Percentiles rank a stretch among this genome's conserved stretches.
Evolutionary conservation across 805 yeast species (phyloP).

Genomic region (Wickerhamia fluorescens): DNA sequence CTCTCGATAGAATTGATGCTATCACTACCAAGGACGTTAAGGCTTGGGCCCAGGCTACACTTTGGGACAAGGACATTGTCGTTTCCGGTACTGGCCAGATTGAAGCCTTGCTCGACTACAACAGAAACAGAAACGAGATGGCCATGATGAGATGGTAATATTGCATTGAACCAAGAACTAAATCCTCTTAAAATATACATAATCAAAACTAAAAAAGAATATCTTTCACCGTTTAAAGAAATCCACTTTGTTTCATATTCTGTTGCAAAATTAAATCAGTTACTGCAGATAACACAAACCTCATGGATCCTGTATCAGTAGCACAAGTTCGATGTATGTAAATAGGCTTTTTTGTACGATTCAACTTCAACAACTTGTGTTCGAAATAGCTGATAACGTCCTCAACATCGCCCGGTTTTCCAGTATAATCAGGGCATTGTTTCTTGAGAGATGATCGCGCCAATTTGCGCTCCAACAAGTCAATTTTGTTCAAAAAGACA

Average conservation of each 20-base stretch:
- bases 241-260: constrained; percentile 71
- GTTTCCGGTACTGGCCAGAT: constrained; percentile 80
- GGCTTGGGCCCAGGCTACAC: constrained; percentile 66
- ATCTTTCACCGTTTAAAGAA: constrained; percentile 36
- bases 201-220: background rate
- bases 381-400: constrained; percentile 71
- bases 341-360: constrained; percentile 64
- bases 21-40: constrained; percentile 53
- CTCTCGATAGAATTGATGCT: constrained; percentile 55
- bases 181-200: background rate
- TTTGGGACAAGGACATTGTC: constrained; percentile 82
- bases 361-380: constrained; percentile 53
- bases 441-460: constrained; percentile 55
- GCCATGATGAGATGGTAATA: constrained; percentile 69
- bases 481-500: constrained; percentile 82
- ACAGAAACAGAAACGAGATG: constrained; percentile 84
- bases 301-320: constrained; percentile 84
- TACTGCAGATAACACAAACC: constrained; percentile 84
- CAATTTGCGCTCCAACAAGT: constrained; percentile 69
- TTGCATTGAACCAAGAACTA: constrained; percentile 1
- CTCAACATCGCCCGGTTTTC: constrained; percentile 52
- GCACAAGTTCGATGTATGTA: constrained; percentile 95
- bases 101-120: constrained; percentile 78
- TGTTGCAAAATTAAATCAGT: constrained; percentile 86
- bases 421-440: constrained; percentile 74